Evolutionary conservation across 257 asterid genomes (phyloP).

Genomic region (Asclepias syriaca): DNA sequence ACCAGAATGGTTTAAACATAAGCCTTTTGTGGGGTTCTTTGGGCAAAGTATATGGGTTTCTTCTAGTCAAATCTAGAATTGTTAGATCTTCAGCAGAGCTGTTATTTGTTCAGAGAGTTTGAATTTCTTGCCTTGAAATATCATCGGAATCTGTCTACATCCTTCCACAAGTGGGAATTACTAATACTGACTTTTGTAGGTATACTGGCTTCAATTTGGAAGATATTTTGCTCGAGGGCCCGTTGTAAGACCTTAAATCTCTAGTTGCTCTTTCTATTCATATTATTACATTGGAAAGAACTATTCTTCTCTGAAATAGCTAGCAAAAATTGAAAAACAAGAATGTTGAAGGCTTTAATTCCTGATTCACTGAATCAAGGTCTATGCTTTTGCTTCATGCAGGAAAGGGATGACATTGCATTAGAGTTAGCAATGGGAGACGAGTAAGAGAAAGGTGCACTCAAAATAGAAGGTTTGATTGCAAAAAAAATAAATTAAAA

Average conservation of each 20-base stretch:
- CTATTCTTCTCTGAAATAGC: not conserved
- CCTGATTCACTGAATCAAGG: not conserved
- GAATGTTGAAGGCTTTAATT: not conserved
- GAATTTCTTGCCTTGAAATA: not conserved
- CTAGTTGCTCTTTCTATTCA: not conserved
- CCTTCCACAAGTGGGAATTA: not conserved
- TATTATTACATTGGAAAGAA: not conserved
- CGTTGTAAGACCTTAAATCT: constrained; percentile 46
- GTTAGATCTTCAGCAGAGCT: not conserved
- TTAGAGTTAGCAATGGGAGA: constrained; percentile 93
- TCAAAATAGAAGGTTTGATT: constrained; percentile 1
- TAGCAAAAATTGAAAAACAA: no score
- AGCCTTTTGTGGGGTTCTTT: not conserved
- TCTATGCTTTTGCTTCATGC: constrained; percentile 25
- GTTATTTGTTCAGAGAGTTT: not conserved
- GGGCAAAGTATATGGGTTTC: not conserved
- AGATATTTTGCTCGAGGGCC: constrained; percentile 98
- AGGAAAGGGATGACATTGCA: constrained; percentile 98
- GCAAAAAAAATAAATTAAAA: not conserved
- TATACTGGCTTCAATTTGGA: constrained; percentile 97
- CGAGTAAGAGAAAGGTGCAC: constrained; percentile 35
- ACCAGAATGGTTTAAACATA: not conserved
- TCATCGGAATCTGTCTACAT: not conserved
- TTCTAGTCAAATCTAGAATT: not conserved
- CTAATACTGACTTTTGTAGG: constrained; percentile 41